Conservation (phyloP, 192 early-diverging fungal species). For the Linnemannia hyalina region DNA sequence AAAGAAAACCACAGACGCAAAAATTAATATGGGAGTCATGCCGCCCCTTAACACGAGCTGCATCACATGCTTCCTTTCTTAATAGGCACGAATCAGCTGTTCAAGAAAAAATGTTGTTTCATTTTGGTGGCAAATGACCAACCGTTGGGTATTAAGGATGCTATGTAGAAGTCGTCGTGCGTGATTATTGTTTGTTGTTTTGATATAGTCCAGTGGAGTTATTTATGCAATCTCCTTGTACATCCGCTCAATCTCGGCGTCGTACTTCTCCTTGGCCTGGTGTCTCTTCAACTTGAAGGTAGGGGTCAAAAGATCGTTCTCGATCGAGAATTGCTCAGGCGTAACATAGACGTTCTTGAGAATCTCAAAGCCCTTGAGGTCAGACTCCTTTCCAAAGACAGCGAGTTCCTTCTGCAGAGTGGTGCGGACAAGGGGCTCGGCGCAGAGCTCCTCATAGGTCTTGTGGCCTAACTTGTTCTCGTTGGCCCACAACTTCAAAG, state of each 20-base stretch:
- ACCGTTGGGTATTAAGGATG: neutral
- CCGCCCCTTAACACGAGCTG: neutral
- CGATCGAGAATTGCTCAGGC: conserved; percentile 78
- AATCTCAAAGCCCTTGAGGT: conserved; percentile 91
- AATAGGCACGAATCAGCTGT: no score
- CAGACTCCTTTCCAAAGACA: conserved; percentile 69
- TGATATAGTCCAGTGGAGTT: neutral
- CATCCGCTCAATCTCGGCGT: conserved; percentile 75
- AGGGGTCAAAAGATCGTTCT: conserved; percentile 83
- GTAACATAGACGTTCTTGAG: conserved; percentile 80
- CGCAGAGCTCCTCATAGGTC: conserved; percentile 64
- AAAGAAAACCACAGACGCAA: no score
- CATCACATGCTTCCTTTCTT: no score
- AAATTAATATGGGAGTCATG: neutral
- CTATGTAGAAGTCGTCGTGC: neutral
- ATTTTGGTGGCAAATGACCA: neutral
- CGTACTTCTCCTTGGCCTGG: conserved; percentile 76
- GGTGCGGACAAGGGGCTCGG: conserved; percentile 62
- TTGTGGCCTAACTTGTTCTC: conserved; percentile 53
- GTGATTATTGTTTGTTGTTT: neutral
- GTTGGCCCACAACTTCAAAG: conserved; percentile 75
- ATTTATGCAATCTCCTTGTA: conserved; percentile 62
- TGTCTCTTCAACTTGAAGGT: conserved; percentile 93
- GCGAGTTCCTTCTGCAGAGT: conserved; percentile 70
- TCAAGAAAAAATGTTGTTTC: neutral